These are phyloP conservation scores for Microthlaspi erraticum DNA, from an alignment of 345 rosid genomes.

Conservation along the genomic window DNA sequence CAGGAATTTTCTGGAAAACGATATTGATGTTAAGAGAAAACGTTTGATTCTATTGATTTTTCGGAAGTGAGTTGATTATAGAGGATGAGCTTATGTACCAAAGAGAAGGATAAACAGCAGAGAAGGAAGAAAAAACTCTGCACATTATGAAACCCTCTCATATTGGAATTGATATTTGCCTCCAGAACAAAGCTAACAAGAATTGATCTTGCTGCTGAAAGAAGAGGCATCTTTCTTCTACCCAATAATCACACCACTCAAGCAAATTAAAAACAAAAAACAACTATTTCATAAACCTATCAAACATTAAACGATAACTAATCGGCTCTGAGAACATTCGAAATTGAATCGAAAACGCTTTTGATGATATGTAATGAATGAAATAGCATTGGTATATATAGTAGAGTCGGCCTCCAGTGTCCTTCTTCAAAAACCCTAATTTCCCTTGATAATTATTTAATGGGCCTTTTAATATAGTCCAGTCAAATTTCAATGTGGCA, in stretches of 20 bases:
- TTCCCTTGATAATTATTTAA: not conserved
- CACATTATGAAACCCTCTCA: conserved; percentile 36
- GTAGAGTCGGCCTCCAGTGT: conserved; percentile 9
- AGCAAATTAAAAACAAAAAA: not conserved
- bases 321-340: not conserved
- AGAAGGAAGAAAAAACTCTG: conserved; percentile 35
- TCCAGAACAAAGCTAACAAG: conserved; percentile 78
- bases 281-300: not conserved
- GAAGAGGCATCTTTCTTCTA: conserved; percentile 52
- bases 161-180: conserved; percentile 51
- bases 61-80: not conserved
- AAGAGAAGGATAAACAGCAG: conserved; percentile 44
- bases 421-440: conserved; percentile 36
- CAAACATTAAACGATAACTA: not conserved
- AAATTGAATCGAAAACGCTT: not conserved
- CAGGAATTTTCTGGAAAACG: too few species aligned
- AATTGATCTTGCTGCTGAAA: conserved; percentile 67
- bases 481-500: not conserved
- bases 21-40: not conserved
- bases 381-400: not conserved
- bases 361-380: not conserved
- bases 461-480: conserved; percentile 8
- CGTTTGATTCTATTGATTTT: not conserved
- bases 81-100: conserved; percentile 39
- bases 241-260: not conserved